Percentiles rank a stretch among this genome's conserved stretches.
Conservation (phyloP, 192 early-diverging fungal genomes). For the Coemansia furcata region DNA sequence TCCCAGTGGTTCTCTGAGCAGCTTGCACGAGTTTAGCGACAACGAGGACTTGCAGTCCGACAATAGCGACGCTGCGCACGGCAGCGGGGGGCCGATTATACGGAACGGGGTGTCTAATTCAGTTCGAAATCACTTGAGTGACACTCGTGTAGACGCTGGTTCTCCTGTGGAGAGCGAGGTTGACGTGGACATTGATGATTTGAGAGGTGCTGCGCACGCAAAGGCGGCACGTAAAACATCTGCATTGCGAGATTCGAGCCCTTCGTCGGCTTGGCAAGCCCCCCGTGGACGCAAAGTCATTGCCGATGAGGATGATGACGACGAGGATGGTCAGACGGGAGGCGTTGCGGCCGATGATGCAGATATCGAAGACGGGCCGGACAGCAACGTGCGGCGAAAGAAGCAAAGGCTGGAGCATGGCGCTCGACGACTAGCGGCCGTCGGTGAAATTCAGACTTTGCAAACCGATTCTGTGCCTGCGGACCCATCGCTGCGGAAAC, state of each 20-base stretch:
- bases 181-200: conserved; percentile 27
- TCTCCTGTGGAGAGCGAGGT: conserved; percentile 34
- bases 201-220: background rate
- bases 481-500: conserved; percentile 12
- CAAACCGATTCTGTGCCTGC: background rate
- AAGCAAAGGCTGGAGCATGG: background rate
- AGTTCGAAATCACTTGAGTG: background rate
- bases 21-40: conserved; percentile 49
- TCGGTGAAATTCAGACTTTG: background rate
- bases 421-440: background rate
- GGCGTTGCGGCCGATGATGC: conserved; percentile 10
- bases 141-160: background rate
- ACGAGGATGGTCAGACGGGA: conserved; percentile 8
- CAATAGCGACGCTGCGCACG: background rate
- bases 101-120: conserved; percentile 16
- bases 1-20: conserved; percentile 45
- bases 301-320: conserved; percentile 38
- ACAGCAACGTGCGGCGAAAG: conserved; percentile 3
- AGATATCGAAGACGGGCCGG: conserved; percentile 14
- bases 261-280: conserved; percentile 4
- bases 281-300: conserved; percentile 30
- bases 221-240: background rate
- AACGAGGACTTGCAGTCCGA: conserved; percentile 6
- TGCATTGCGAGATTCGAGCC: conserved; percentile 8
- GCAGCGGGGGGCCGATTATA: conserved; percentile 27